These are phyloP conservation scores for Citrullus colocynthis DNA, from an alignment of 306 rosid species.

Conservation along the genomic window DNA sequence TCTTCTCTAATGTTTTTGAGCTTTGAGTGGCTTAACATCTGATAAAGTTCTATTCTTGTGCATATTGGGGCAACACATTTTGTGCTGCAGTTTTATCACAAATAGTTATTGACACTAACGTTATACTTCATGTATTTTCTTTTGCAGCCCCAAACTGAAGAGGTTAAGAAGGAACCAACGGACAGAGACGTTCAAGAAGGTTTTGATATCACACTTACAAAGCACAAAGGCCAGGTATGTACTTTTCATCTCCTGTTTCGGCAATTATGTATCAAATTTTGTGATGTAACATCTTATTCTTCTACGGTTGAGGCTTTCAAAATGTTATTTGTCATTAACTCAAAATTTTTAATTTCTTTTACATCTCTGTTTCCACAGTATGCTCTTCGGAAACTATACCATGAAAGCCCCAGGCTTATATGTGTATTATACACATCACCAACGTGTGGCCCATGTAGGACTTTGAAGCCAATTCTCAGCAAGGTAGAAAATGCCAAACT, in stretches of 20 bases:
- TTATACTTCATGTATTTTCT: constrained; percentile 1
- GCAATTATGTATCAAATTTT: neutral
- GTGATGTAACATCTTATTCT: neutral
- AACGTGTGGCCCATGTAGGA: constrained; percentile 92
- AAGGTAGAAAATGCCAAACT: constrained; percentile 38
- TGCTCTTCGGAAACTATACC: constrained; percentile 89
- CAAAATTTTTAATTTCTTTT: neutral
- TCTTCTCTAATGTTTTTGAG: neutral
- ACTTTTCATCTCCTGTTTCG: neutral
- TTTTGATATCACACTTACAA: constrained; percentile 76
- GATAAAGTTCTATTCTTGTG: neutral
- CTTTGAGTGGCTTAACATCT: neutral
- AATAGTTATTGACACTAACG: neutral
- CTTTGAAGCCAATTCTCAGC: constrained; percentile 88
- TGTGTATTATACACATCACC: constrained; percentile 80
- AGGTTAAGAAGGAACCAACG: constrained; percentile 72
- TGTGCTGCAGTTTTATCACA: neutral
- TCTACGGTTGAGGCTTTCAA: neutral
- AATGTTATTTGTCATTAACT: neutral
- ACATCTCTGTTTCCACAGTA: constrained; percentile 33
- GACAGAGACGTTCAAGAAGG: constrained; percentile 72
- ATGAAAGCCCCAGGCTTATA: constrained; percentile 91
- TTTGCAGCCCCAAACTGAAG: constrained; percentile 78
- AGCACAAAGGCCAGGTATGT: constrained; percentile 77
- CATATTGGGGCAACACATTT: neutral